phyloP scores from a whole-genome alignment of 2,329 filamentous ascomycete genomes.

The Eutypa lata region DNA sequence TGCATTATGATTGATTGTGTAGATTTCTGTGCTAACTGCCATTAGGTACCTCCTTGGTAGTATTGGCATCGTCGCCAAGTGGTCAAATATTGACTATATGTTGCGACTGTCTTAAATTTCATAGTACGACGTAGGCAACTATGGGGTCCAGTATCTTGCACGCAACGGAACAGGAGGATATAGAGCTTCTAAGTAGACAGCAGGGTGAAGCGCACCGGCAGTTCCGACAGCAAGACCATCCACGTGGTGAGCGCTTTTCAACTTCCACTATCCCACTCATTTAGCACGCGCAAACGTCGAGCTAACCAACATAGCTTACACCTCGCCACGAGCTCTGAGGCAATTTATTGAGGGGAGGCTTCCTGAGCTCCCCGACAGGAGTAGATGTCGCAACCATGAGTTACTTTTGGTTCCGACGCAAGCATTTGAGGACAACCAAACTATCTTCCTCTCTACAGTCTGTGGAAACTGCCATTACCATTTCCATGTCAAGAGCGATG shows the following conservation, averaged over 20 bases:
- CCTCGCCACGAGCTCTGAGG: conserved; percentile 25
- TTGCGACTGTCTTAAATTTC: not conserved
- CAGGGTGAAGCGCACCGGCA: not conserved
- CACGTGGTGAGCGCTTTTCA: conserved; percentile 7
- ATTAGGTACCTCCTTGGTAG: no score
- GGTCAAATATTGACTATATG: not conserved
- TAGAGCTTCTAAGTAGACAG: not conserved
- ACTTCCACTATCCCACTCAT: not conserved
- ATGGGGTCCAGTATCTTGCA: not conserved
- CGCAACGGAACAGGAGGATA: not conserved
- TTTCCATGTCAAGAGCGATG: conserved; percentile 24
- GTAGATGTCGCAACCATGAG: conserved; percentile 21
- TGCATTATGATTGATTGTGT: no score
- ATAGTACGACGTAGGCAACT: not conserved
- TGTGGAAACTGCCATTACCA: conserved; percentile 26
- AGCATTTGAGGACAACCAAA: conserved; percentile 7
- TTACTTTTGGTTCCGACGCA: conserved; percentile 20
- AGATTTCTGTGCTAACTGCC: no score
- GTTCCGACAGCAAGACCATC: not conserved
- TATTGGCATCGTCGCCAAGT: not conserved
- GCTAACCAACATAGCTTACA: conserved; percentile 18
- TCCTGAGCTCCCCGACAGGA: conserved; percentile 12
- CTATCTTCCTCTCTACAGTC: conserved; percentile 21
- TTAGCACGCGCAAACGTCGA: conserved; percentile 1
- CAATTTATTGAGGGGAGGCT: conserved; percentile 20